These are phyloP conservation scores for Moricandia arvensis DNA, from an alignment of 345 rosid genomes.

Conservation along the genomic window DNA sequence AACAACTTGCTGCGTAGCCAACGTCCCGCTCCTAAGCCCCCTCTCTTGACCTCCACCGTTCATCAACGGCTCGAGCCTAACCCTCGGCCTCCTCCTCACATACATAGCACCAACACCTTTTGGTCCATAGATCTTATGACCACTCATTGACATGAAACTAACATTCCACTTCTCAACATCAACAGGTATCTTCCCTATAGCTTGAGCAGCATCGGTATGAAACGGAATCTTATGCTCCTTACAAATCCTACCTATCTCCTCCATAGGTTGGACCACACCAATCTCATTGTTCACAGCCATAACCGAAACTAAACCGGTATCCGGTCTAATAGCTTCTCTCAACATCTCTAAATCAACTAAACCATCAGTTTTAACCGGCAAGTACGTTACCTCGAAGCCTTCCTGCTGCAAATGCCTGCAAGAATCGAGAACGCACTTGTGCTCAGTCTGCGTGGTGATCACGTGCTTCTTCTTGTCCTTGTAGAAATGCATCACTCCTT, in stretches of 20 bases:
- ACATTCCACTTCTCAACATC: slow-evolving; percentile 91
- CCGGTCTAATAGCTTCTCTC: slow-evolving; percentile 62
- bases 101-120: slow-evolving; percentile 95
- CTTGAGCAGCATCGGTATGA: slow-evolving; percentile 95
- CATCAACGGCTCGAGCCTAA: slow-evolving; percentile 86
- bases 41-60: slow-evolving; percentile 99
- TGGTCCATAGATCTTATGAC: slow-evolving; percentile 87
- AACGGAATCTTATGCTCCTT: slow-evolving; percentile 77
- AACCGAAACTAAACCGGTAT: slow-evolving; percentile 80
- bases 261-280: slow-evolving; percentile 92
- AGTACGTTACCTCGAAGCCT: slow-evolving; percentile 87
- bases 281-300: slow-evolving; percentile 98
- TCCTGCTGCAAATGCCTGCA: slow-evolving; percentile 96
- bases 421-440: slow-evolving; percentile 91
- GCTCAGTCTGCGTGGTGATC: slow-evolving; percentile 94
- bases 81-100: slow-evolving; percentile 76
- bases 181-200: slow-evolving; percentile 86
- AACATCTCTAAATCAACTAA: slow-evolving; percentile 69
- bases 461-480: slow-evolving; percentile 87
- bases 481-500: slow-evolving; percentile 95
- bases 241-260: slow-evolving; percentile 81
- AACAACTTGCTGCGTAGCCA: slow-evolving; percentile 77
- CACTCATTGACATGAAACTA: slow-evolving; percentile 91
- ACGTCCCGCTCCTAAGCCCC: slow-evolving; percentile 91
- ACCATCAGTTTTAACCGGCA: slow-evolving; percentile 73